A percentile compares a stretch with the other conserved stretches of the same genome.
Evolutionary conservation across 495 filamentous ascomycete genomes (phyloP).

Genomic region (Amniculicola lignicola): DNA sequence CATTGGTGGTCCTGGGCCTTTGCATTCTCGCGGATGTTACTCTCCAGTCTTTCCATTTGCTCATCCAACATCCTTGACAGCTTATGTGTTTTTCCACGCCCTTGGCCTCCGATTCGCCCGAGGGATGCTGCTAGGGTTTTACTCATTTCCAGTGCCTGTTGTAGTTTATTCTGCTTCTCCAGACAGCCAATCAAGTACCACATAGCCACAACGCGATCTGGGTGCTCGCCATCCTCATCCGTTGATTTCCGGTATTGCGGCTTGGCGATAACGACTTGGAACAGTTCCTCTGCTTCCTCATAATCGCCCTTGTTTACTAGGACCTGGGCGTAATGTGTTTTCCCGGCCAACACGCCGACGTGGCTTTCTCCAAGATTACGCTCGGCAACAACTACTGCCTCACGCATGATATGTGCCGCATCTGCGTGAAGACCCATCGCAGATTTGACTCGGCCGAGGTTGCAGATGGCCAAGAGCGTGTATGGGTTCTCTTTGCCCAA

Average conservation of each 20-base stretch:
- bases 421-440: not conserved
- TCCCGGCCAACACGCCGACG: not conserved
- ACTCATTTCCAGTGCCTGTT: not conserved
- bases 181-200: not conserved
- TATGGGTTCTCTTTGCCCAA: not conserved
- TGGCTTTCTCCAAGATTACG: not conserved
- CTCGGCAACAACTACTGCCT: not conserved
- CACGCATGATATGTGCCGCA: not conserved
- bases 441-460: not conserved
- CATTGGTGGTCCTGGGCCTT: no score
- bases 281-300: not conserved
- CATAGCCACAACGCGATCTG: not conserved
- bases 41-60: not conserved
- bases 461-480: not conserved
- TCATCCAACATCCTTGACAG: not conserved
- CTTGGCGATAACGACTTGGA: not conserved
- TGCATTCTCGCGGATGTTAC: no score
- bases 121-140: not conserved
- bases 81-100: not conserved
- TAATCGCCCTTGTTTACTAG: not conserved
- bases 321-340: not conserved
- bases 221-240: not conserved
- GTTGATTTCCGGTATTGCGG: not conserved
- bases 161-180: not conserved
- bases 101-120: not conserved